Conservation (phyloP, 1,284 basidiomycete species). For the Cutaneotrichosporon dermatis region DNA sequence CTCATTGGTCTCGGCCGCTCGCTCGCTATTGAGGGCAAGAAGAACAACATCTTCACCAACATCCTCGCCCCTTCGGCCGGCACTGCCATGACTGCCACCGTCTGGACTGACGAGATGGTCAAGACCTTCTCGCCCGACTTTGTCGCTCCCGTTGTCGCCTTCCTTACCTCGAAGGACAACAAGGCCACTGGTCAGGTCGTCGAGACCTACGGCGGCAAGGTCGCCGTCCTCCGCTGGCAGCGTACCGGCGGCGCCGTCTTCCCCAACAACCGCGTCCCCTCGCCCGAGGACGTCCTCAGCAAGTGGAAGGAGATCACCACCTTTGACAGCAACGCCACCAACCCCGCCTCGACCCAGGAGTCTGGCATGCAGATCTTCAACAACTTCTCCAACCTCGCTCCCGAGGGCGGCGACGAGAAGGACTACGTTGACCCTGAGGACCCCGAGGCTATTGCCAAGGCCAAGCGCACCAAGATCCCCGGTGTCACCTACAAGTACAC, state of each 20-base stretch:
- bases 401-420: constrained; percentile 49
- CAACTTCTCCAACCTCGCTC: constrained; percentile 68
- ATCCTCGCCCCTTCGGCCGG: constrained; percentile 84
- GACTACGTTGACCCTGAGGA: constrained; percentile 77
- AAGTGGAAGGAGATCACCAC: constrained; percentile 78
- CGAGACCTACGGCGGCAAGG: constrained; percentile 90
- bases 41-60: constrained; percentile 86
- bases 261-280: constrained; percentile 67
- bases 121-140: constrained; percentile 76
- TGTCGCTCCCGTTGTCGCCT: constrained; percentile 86
- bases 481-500: constrained; percentile 67
- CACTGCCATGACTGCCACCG: constrained; percentile 81
- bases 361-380: constrained; percentile 71
- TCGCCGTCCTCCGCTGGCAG: constrained; percentile 89
- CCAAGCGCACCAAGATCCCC: constrained; percentile 63
- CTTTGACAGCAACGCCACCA: constrained; percentile 70
- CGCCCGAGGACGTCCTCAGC: constrained; percentile 69
- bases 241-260: constrained; percentile 71
- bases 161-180: constrained; percentile 74
- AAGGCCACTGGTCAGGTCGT: constrained; percentile 74
- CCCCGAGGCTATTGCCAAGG: constrained; percentile 72
- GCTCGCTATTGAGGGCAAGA: constrained; percentile 85
- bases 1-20: constrained; percentile 87
- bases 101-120: constrained; percentile 87
- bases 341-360: constrained; percentile 68